Percentiles rank a stretch among this genome's conserved stretches.
Conservation (phyloP, 2,329 filamentous ascomycete genomes). For the Colletotrichum endophyticum region DNA sequence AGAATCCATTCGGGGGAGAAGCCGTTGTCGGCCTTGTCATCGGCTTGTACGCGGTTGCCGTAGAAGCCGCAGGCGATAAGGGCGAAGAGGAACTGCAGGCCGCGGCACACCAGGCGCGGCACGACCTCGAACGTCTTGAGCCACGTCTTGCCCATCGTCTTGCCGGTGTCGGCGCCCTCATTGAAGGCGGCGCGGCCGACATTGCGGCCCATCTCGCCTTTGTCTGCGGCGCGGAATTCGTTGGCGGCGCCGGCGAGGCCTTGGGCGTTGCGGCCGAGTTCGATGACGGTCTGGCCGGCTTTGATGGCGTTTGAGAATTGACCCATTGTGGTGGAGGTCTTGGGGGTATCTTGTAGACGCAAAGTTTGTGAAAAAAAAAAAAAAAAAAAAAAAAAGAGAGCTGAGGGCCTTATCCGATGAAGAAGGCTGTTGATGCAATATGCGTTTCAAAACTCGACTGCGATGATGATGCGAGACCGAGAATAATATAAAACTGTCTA, state of each 20-base stretch:
- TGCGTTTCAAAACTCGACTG: background rate
- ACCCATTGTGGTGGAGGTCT: conserved; percentile 26
- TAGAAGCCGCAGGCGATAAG: conserved; percentile 74
- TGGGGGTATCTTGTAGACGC: background rate
- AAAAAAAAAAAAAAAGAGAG: background rate
- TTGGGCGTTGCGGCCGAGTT: conserved; percentile 33
- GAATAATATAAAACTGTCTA: background rate
- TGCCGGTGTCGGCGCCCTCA: conserved; percentile 40
- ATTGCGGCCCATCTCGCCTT: conserved; percentile 35
- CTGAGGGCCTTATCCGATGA: fast-evolving
- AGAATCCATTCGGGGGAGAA: conserved; percentile 66
- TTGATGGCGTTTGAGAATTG: conserved; percentile 34
- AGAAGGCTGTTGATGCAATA: background rate
- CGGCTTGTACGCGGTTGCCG: conserved; percentile 61
- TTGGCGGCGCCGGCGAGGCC: conserved; percentile 29
- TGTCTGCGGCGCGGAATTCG: conserved; percentile 36
- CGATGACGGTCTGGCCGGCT: conserved; percentile 36
- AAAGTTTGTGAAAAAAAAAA: background rate
- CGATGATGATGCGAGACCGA: background rate
- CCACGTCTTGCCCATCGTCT: conserved; percentile 47
- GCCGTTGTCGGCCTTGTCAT: conserved; percentile 37
- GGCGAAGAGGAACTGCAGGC: conserved; percentile 73
- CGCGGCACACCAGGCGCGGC: conserved; percentile 60
- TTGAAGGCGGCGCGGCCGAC: conserved; percentile 37
- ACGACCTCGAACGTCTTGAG: conserved; percentile 51